Percentiles rank a stretch among this genome's conserved stretches.
phyloP scores from a whole-genome alignment of 2,329 filamentous ascomycete genomes.

The Lecanosticta acicola region DNA sequence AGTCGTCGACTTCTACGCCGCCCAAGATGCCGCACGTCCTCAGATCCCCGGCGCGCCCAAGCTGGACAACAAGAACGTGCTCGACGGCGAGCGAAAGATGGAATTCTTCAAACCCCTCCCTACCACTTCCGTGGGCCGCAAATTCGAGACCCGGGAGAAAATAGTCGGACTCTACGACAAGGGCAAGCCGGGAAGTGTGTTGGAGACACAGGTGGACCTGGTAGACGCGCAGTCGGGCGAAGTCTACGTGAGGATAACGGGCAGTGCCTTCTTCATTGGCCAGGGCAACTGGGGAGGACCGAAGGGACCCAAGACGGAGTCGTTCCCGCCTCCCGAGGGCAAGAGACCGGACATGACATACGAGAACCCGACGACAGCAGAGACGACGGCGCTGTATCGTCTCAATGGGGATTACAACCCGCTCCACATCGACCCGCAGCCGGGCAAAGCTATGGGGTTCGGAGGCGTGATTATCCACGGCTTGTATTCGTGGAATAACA shows the following conservation, averaged over 20 bases:
- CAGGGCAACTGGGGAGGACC: constrained; percentile 84
- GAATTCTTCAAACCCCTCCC: constrained; percentile 67
- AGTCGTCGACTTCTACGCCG: constrained; percentile 66
- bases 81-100: constrained; percentile 79
- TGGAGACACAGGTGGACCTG: constrained; percentile 72
- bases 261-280: constrained; percentile 71
- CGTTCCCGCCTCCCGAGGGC: constrained; percentile 69
- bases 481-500: constrained; percentile 66
- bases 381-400: constrained; percentile 71
- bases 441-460: constrained; percentile 80
- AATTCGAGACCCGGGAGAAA: constrained; percentile 70
- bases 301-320: constrained; percentile 72
- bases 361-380: constrained; percentile 62
- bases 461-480: constrained; percentile 86
- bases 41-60: constrained; percentile 68
- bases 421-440: constrained; percentile 76
- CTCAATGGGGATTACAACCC: constrained; percentile 95
- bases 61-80: constrained; percentile 66
- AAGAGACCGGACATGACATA: constrained; percentile 65
- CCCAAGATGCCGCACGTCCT: constrained; percentile 44
- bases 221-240: constrained; percentile 66
- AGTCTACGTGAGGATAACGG: constrained; percentile 63
- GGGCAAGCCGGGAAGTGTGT: constrained; percentile 67
- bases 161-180: constrained; percentile 87
- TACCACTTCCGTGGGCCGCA: constrained; percentile 61